Percentiles rank a stretch among this genome's conserved stretches.
These are phyloP conservation scores for Suhomyces kunorum DNA, from an alignment of 1,139 yeast species.

Conservation along the genomic window DNA sequence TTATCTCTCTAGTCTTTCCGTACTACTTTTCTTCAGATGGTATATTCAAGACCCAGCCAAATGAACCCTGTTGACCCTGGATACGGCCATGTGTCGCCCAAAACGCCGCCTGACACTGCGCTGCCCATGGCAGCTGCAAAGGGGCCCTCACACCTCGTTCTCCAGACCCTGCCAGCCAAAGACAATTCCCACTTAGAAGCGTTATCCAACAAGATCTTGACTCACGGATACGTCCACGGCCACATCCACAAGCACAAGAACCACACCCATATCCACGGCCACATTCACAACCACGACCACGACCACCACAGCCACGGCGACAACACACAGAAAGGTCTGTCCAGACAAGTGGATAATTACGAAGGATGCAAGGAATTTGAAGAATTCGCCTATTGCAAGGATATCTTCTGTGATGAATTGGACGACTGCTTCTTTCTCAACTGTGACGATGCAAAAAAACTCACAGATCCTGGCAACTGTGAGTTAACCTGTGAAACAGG, in stretches of 20 bases:
- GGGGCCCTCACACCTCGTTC: neutral
- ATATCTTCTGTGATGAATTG: conserved; percentile 46
- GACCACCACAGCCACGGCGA: conserved; percentile 26
- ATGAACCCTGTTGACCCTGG: neutral
- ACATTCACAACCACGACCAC: conserved; percentile 57
- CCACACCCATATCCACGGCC: conserved; percentile 70
- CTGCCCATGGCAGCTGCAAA: neutral
- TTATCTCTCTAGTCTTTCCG: neutral
- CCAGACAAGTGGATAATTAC: conserved; percentile 4
- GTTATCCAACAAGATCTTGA: conserved; percentile 17
- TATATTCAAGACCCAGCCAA: neutral
- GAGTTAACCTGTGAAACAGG: conserved; percentile 6
- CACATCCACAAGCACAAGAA: conserved; percentile 66
- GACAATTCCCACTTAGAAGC: neutral
- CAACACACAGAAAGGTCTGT: neutral
- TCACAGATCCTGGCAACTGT: neutral
- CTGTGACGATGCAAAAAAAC: conserved; percentile 30
- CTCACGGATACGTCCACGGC: conserved; percentile 65
- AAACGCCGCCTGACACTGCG: neutral
- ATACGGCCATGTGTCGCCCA: neutral
- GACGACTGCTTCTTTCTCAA: conserved; percentile 46
- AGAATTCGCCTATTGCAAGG: conserved; percentile 39
- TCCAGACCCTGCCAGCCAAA: neutral
- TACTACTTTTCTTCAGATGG: neutral
- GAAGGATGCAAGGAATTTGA: conserved; percentile 34